Base-by-base conservation (phyloP, 1,284 basidiomycete genomes). In the Boletus sp. region DNA sequence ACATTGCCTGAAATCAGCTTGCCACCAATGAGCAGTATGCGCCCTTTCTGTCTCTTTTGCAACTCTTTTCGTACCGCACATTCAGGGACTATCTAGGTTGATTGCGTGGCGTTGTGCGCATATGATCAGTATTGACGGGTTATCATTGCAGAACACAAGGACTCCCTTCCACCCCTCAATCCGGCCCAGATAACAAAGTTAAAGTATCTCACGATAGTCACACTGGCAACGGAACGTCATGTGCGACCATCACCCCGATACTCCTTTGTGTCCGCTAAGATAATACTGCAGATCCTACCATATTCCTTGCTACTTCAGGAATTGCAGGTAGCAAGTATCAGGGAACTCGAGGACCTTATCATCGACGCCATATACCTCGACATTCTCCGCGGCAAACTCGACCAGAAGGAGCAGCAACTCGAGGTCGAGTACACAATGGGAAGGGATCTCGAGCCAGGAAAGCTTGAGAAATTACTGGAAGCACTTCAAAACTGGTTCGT, bases 331-430 rank as follows among this genome's bases (percentile, higher is more conserved):
- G 79, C 83, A 3, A 86, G 83, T 2, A 85, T 93, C 54, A 86
- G 93, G 51, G 90, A 92, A 62, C 84, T 98, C 5, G 96, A 98
- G 72, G 95, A 98, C 73, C 83, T 97, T 62, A 91, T 98, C 72
- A 98, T 99, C 72, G 95, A 98, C 67, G 88, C 89, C 11, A 93
- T 98, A 70, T 98, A 98, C 73, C 85, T 92, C 41, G 90, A 92
- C 65, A 79, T 98, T 49, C 80, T 98, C 42, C 84, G 85, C 46
- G 96, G 93, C 13, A 94, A 92, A 67, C 86, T 99, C 51, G 92
- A 98, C 73, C 95, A 98, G 76, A 91, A 92, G 67, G 83, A 89
- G 63, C 83, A 86, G 59, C 85, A 92, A 61, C 81, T 98, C 59
- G 90, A 96, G 70, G 86, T 98, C 33, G 92, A 96, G 71, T 93